Conservation (phyloP, 1,284 basidiomycete genomes). For the Austroboletus niveus region DNA sequence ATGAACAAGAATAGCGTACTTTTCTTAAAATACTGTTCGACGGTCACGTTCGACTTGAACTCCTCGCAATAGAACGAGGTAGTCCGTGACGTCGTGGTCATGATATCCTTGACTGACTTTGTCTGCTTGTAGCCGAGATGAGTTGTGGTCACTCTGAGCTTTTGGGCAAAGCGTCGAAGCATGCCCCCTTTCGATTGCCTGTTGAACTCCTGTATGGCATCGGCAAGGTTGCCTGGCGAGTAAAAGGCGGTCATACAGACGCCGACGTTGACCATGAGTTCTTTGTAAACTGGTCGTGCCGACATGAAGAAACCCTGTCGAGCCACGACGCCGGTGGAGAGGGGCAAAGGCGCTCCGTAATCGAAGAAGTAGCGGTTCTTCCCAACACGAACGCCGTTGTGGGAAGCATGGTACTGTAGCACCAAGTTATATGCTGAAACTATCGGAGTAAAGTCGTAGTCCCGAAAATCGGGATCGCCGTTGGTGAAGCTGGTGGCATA, state of each 20-base stretch:
- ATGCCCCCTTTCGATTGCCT: slow-evolving; percentile 43
- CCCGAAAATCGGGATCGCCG: slow-evolving; percentile 40
- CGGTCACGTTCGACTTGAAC: slow-evolving; percentile 46
- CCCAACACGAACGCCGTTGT: slow-evolving; percentile 55
- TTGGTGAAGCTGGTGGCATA: slow-evolving; percentile 46
- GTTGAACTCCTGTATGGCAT: slow-evolving; percentile 51
- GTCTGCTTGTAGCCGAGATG: slow-evolving; percentile 55
- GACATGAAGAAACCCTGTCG: slow-evolving; percentile 69
- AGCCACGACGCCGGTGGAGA: slow-evolving; percentile 54
- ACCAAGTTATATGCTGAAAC: slow-evolving; percentile 66
- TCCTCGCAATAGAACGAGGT: slow-evolving; percentile 54
- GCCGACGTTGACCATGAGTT: slow-evolving; percentile 73
- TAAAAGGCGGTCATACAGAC: slow-evolving; percentile 74
- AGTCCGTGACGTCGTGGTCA: slow-evolving; percentile 42
- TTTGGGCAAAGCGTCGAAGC: slow-evolving; percentile 49
- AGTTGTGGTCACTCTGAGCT: slow-evolving; percentile 54
- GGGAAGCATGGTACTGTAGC: slow-evolving; percentile 54
- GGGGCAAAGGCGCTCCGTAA: slow-evolving; percentile 13
- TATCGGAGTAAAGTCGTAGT: slow-evolving; percentile 52
- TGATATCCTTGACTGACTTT: slow-evolving; percentile 49
- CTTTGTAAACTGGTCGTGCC: slow-evolving; percentile 59
- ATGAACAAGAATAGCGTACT: slow-evolving; percentile 40
- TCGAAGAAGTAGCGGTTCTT: slow-evolving; percentile 63
- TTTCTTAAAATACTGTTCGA: slow-evolving; percentile 58
- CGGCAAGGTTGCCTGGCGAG: slow-evolving; percentile 56